Conservation (phyloP, 129 eudicot species). For the Pittosporum tobira region DNA sequence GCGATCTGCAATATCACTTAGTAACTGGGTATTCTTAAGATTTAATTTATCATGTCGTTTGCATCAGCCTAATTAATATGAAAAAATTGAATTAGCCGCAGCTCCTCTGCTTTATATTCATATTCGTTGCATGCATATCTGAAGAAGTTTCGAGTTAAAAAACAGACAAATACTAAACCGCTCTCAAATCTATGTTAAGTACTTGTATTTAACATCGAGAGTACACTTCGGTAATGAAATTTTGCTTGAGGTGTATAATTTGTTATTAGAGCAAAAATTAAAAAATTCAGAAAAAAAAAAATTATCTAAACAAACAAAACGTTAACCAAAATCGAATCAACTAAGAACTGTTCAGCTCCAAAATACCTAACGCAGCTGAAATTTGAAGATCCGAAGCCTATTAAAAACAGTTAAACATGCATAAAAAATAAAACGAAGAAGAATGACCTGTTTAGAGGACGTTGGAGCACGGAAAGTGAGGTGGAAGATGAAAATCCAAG, state of each 20-base stretch:
- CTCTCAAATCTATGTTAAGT: too few relatives aligned
- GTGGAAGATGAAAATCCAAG: conserved; percentile 20
- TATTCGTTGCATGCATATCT: too few relatives aligned
- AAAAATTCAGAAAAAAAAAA: neutral
- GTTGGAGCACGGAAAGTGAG: conserved; percentile 21
- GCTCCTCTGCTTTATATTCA: too few relatives aligned
- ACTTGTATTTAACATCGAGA: too few relatives aligned
- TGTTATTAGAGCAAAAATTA: neutral
- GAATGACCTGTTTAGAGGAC: conserved; percentile 26
- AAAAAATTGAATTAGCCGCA: too few relatives aligned
- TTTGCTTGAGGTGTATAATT: conserved; percentile 4
- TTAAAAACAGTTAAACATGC: neutral
- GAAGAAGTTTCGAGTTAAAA: too few relatives aligned
- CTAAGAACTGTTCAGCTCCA: neutral
- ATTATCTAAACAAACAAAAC: too few relatives aligned
- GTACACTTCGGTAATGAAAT: neutral
- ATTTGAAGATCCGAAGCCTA: neutral
- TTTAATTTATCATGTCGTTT: too few relatives aligned
- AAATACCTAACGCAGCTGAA: neutral
- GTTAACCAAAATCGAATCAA: neutral
- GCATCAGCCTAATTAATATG: too few relatives aligned
- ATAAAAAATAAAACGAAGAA: conserved; percentile 1
- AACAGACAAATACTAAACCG: too few relatives aligned
- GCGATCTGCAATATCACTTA: too few relatives aligned
- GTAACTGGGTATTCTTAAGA: too few relatives aligned